Evolutionary conservation across 2,329 filamentous ascomycete species (phyloP).

Genomic region (Claviceps cyperi): DNA sequence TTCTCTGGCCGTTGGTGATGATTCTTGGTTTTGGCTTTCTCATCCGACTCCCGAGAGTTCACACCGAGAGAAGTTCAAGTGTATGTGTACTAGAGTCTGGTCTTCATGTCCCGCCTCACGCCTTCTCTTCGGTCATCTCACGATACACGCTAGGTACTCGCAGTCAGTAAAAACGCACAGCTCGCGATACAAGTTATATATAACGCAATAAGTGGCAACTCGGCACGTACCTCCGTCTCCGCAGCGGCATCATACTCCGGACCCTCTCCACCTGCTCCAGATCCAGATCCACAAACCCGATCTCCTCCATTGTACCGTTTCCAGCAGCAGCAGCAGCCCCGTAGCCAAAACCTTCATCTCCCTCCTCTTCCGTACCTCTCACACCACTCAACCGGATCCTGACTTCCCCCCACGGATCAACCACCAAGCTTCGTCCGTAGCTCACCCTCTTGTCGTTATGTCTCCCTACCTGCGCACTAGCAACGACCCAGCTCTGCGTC

Average conservation of each 20-base stretch:
- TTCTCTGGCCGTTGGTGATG: too few relatives aligned
- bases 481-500: constrained; percentile 75
- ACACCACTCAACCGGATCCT: constrained; percentile 48
- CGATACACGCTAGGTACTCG: not conserved
- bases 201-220: too few relatives aligned
- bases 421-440: constrained; percentile 74
- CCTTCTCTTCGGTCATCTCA: too few relatives aligned
- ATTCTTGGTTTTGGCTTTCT: too few relatives aligned
- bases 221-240: constrained; percentile 33
- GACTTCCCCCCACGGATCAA: constrained; percentile 77
- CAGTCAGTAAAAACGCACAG: not conserved
- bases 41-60: too few relatives aligned
- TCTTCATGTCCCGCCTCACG: too few relatives aligned
- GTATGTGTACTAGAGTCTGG: too few relatives aligned
- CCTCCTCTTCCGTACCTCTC: constrained; percentile 34
- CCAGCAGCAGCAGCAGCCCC: constrained; percentile 11
- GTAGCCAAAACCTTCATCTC: constrained; percentile 13
- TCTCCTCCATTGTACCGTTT: constrained; percentile 24
- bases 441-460: constrained; percentile 64
- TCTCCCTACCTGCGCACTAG: constrained; percentile 62
- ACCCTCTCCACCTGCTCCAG: constrained; percentile 31
- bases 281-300: constrained; percentile 43
- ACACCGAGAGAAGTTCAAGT: too few relatives aligned
- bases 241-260: constrained; percentile 36
- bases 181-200: not conserved